A percentile compares a stretch with the other conserved stretches of the same genome.
phyloP scores from a whole-genome alignment of 495 filamentous ascomycete species.

The Xylaria cubensis region DNA sequence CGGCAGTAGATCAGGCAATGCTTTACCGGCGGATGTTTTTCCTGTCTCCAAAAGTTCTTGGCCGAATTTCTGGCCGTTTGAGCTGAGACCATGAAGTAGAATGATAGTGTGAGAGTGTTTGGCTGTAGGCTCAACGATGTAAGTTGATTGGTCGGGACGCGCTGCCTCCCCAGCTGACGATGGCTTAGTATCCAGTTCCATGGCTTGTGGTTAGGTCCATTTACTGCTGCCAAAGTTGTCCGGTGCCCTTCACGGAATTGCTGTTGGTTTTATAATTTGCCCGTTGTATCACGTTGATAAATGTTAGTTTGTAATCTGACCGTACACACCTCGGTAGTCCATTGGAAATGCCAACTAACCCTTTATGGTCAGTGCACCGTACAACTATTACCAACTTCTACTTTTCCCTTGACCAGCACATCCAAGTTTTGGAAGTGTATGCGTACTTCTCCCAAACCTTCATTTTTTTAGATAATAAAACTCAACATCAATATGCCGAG shows the following conservation, averaged over 20 bases:
- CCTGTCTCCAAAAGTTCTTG: too few relatives aligned
- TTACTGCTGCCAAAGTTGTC: not conserved
- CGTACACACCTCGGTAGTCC: too few relatives aligned
- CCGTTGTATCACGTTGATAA: not conserved
- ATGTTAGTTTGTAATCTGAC: not conserved
- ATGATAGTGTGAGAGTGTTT: too few relatives aligned
- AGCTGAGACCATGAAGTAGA: too few relatives aligned
- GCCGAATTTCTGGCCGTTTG: too few relatives aligned
- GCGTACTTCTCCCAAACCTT: not conserved
- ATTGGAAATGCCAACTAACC: too few relatives aligned
- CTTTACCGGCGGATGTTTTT: too few relatives aligned
- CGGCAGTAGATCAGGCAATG: too few relatives aligned
- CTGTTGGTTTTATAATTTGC: not conserved
- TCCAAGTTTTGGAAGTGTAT: not conserved
- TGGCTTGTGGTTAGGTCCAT: conserved; percentile 1
- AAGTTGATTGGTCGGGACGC: not conserved
- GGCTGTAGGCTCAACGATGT: too few relatives aligned
- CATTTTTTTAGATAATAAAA: not conserved
- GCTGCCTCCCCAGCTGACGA: not conserved
- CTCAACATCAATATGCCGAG: not conserved
- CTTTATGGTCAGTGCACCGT: too few relatives aligned
- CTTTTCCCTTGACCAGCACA: not conserved
- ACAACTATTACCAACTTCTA: too few relatives aligned
- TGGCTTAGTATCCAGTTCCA: not conserved
- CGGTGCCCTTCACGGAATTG: not conserved